These are phyloP conservation scores for Eucalyptus regnans DNA, from an alignment of 345 rosid genomes.

Conservation along the genomic window DNA sequence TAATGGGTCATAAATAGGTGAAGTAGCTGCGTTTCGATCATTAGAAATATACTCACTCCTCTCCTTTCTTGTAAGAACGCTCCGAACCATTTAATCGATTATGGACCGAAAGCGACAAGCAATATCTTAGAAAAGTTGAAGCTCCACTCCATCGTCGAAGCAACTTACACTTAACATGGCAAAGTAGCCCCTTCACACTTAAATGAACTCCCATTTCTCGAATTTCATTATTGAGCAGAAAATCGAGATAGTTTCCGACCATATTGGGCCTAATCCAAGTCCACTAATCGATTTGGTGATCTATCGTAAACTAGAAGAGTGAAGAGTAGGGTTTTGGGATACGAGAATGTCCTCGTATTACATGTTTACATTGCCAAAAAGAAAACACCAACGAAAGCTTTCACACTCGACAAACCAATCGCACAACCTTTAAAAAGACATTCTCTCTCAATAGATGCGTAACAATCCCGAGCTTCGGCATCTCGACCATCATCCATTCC, in stretches of 20 bases:
- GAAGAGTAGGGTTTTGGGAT: background rate
- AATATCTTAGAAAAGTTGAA: background rate
- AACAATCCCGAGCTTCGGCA: background rate
- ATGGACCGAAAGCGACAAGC: background rate
- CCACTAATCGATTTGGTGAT: background rate
- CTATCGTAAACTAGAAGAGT: background rate
- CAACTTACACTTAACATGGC: background rate
- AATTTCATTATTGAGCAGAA: background rate
- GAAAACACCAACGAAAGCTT: background rate
- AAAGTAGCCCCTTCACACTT: background rate
- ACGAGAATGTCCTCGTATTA: background rate
- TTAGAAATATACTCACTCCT: background rate
- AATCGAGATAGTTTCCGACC: background rate
- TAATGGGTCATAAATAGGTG: background rate
- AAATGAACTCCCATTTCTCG: background rate
- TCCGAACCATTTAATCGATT: background rate
- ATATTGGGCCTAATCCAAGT: background rate
- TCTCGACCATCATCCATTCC: background rate
- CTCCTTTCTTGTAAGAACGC: background rate
- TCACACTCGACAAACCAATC: background rate
- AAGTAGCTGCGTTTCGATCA: background rate
- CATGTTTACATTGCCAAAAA: background rate
- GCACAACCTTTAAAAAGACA: background rate
- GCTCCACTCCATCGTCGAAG: background rate
- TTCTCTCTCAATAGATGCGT: background rate